These are phyloP conservation scores for Gaertneriomyces sp. DNA, from an alignment of 192 early-diverging fungal genomes.

Conservation along the genomic window DNA sequence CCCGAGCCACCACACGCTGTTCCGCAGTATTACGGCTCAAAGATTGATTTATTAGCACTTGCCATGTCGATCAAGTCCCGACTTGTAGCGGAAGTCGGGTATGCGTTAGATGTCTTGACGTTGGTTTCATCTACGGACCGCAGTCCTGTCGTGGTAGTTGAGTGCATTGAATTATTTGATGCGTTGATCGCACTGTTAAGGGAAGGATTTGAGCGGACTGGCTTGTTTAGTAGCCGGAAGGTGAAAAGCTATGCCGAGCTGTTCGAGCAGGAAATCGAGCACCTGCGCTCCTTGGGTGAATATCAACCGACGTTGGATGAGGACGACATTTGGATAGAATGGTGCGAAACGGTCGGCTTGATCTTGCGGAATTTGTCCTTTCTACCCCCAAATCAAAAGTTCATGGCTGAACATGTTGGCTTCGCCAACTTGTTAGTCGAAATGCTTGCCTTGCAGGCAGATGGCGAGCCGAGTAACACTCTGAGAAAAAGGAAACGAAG, in stretches of 20 bases:
- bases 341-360: background rate
- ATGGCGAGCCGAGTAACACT: background rate
- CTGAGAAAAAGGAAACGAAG: background rate
- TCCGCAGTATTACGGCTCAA: conserved; percentile 33
- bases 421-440: background rate
- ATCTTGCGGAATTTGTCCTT: conserved; percentile 5
- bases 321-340: background rate
- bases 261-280: background rate
- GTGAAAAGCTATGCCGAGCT: background rate
- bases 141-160: background rate
- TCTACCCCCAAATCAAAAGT: background rate
- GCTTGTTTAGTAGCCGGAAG: background rate
- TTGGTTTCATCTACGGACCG: background rate
- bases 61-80: conserved; percentile 76
- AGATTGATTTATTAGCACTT: conserved; percentile 70
- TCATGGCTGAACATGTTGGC: background rate
- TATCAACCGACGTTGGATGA: background rate
- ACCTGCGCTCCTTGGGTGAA: background rate
- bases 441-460: background rate
- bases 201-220: background rate
- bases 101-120: conserved; percentile 67
- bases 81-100: conserved; percentile 68
- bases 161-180: background rate
- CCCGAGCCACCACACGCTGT: background rate
- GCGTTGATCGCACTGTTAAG: background rate